phyloP scores from a whole-genome alignment of 805 yeast genomes.

The Starmerella bombi region DNA sequence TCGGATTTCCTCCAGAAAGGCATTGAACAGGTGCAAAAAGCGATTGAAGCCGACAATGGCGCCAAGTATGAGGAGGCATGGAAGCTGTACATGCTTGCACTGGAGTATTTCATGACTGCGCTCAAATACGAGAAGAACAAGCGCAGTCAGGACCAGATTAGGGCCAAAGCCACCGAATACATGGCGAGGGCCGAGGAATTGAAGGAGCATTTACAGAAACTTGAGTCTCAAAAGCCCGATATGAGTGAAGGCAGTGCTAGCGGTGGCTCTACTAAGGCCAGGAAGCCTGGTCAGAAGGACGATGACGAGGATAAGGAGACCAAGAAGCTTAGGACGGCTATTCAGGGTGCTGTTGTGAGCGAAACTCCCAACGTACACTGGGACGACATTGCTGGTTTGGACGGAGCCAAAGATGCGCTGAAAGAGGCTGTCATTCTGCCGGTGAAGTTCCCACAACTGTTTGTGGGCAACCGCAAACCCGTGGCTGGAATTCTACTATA shows the following conservation, averaged over 20 bases:
- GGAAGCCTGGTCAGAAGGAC: constrained; percentile 33
- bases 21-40: constrained; percentile 85
- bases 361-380: constrained; percentile 89
- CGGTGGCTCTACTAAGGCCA: constrained; percentile 42
- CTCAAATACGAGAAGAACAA: constrained; percentile 88
- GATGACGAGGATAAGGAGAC: constrained; percentile 68
- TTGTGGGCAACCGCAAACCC: constrained; percentile 89
- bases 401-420: constrained; percentile 86
- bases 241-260: constrained; percentile 31
- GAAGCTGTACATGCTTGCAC: constrained; percentile 78
- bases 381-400: constrained; percentile 94
- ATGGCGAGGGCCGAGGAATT: constrained; percentile 85
- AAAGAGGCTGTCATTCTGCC: constrained; percentile 97
- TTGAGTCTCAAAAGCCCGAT: constrained; percentile 28
- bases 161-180: constrained; percentile 83
- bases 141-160: constrained; percentile 73
- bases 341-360: constrained; percentile 79
- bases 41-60: constrained; percentile 86
- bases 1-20: constrained; percentile 80
- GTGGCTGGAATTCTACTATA: constrained; percentile 76
- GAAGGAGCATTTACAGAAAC: constrained; percentile 71
- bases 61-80: constrained; percentile 89
- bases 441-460: constrained; percentile 87
- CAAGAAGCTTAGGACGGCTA: constrained; percentile 78
- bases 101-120: constrained; percentile 92